phyloP scores from a whole-genome alignment of 495 filamentous ascomycete species.

The Podospora anserina region DNA sequence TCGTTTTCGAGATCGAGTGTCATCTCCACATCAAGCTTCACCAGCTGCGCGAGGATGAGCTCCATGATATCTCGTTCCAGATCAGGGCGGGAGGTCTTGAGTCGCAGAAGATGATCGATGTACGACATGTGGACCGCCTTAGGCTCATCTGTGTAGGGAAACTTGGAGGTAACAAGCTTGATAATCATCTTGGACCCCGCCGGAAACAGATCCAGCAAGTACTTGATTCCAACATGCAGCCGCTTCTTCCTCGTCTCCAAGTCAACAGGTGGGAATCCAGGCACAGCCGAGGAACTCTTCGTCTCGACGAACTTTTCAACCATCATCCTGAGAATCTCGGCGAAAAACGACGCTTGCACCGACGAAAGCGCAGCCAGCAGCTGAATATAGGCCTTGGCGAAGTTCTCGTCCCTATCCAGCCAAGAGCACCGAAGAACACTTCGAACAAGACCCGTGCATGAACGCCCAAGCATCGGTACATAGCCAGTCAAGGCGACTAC shows the following conservation, averaged over 20 bases:
- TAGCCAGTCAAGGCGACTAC: slow-evolving; percentile 74
- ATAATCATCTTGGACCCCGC: slow-evolving; percentile 65
- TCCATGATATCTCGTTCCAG: slow-evolving; percentile 80
- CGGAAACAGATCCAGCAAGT: slow-evolving; percentile 73
- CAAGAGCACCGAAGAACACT: slow-evolving; percentile 72
- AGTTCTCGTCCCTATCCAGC: slow-evolving; percentile 79
- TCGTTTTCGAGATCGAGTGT: slow-evolving; percentile 79
- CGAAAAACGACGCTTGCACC: slow-evolving; percentile 59
- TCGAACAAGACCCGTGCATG: slow-evolving; percentile 70
- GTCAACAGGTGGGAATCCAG: slow-evolving; percentile 57
- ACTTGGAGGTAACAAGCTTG: slow-evolving; percentile 59
- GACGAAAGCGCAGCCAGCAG: slow-evolving; percentile 79
- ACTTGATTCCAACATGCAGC: slow-evolving; percentile 69
- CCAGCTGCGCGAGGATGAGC: slow-evolving; percentile 74
- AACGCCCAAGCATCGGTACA: slow-evolving; percentile 64
- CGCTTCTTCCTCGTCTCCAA: slow-evolving; percentile 61
- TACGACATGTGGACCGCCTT: slow-evolving; percentile 71
- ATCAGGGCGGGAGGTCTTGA: slow-evolving; percentile 73
- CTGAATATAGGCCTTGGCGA: slow-evolving; percentile 72
- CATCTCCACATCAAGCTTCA: slow-evolving; percentile 89
- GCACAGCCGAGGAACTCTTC: slow-evolving; percentile 50
- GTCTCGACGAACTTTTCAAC: slow-evolving; percentile 65
- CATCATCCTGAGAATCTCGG: slow-evolving; percentile 69
- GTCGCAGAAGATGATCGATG: slow-evolving; percentile 69
- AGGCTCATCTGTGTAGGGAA: slow-evolving; percentile 71